These are phyloP conservation scores for Sphagnum tenellum DNA, from an alignment of 225 moss, liverwort and hornwort species.

Conservation along the genomic window DNA sequence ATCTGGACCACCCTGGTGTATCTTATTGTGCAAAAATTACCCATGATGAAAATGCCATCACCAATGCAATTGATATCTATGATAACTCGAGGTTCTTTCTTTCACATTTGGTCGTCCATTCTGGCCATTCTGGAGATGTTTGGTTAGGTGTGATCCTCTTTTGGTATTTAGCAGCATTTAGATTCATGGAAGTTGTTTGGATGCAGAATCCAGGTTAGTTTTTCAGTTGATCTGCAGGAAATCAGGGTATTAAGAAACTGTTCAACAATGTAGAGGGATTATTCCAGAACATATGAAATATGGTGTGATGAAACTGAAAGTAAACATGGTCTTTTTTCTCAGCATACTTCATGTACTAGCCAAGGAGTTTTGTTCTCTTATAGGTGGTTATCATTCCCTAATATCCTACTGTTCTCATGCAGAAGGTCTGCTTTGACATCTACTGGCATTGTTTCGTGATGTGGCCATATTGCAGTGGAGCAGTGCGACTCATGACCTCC, in stretches of 20 bases:
- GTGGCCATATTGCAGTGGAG: conserved; percentile 45
- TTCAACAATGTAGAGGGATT: too few species aligned
- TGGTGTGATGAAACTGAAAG: too few species aligned
- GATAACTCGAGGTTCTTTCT: conserved; percentile 30
- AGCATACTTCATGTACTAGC: too few species aligned
- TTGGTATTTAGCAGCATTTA: too few species aligned
- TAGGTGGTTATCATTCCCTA: background rate
- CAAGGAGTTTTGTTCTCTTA: background rate
- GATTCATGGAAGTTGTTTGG: background rate
- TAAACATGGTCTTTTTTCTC: too few species aligned
- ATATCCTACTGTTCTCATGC: background rate
- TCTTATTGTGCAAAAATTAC: conserved; percentile 42
- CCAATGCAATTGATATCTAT: conserved; percentile 53
- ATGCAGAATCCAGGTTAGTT: too few species aligned
- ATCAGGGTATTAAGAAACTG: too few species aligned
- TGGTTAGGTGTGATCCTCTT: background rate
- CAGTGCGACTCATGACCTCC: conserved; percentile 81
- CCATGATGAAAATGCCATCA: conserved; percentile 57
- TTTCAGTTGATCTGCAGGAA: too few species aligned
- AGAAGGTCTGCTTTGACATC: too few species aligned
- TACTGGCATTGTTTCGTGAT: background rate
- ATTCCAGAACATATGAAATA: too few species aligned
- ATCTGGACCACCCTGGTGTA: conserved; percentile 30
- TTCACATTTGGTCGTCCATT: background rate
- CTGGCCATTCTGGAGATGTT: background rate